phyloP scores from a whole-genome alignment of 306 rosid genomes.

The Acacia confusa region DNA sequence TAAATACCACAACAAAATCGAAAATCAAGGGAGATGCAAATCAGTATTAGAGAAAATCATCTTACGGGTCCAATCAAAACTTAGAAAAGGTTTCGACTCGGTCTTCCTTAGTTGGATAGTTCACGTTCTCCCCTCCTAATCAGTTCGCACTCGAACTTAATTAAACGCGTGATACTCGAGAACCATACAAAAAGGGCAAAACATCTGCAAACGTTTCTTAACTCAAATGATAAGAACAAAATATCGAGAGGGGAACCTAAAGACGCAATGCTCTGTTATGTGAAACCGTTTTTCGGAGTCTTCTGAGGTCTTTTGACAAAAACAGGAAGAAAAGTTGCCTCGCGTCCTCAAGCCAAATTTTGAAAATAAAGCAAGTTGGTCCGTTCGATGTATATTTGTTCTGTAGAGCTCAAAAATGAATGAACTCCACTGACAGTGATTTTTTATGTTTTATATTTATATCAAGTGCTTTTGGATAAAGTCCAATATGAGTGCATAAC shows the following conservation, averaged over 20 bases:
- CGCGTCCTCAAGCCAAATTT: neutral
- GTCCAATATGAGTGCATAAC: neutral
- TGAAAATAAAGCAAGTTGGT: neutral
- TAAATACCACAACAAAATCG: neutral
- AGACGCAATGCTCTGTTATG: slow-evolving; percentile 38
- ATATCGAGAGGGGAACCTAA: slow-evolving; percentile 33
- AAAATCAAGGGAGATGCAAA: slow-evolving; percentile 25
- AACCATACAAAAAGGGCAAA: slow-evolving; percentile 34
- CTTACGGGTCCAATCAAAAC: slow-evolving; percentile 49
- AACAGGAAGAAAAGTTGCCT: neutral
- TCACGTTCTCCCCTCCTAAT: slow-evolving; percentile 23
- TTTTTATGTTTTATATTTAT: neutral
- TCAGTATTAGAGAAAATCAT: slow-evolving; percentile 33
- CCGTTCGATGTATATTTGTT: neutral
- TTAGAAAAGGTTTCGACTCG: slow-evolving; percentile 34
- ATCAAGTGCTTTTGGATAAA: neutral
- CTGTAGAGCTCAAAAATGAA: neutral
- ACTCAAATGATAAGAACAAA: slow-evolving; percentile 3
- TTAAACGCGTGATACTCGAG: slow-evolving; percentile 29
- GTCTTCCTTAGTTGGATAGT: slow-evolving; percentile 17
- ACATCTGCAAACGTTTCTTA: slow-evolving; percentile 25
- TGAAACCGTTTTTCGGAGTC: slow-evolving; percentile 51
- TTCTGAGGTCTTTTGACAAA: neutral
- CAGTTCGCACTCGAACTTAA: slow-evolving; percentile 31
- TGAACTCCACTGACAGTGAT: neutral